Evolutionary conservation across 768 basidiomycete genomes (phyloP).

Genomic region (Pholiota molesta): DNA sequence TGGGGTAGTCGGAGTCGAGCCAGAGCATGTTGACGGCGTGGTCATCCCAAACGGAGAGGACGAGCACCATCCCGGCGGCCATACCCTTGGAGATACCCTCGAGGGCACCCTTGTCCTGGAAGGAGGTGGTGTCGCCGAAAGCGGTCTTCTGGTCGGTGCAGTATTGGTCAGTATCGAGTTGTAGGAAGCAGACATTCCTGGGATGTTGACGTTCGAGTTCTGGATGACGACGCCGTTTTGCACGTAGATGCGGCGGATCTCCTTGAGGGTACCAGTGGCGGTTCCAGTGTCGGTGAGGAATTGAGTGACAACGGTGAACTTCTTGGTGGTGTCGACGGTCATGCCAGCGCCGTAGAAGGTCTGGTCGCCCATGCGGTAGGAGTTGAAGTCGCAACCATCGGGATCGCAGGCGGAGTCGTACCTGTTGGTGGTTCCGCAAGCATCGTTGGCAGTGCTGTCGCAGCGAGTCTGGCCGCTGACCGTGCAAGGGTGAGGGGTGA

Average conservation of each 20-base stretch:
- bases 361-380: conserved; percentile 53
- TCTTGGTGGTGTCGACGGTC: conserved; percentile 52
- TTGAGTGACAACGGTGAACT: conserved; percentile 62
- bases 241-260: conserved; percentile 59
- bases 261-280: conserved; percentile 47
- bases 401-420: conserved; percentile 52
- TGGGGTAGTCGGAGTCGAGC: conserved; percentile 54
- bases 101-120: conserved; percentile 47
- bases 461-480: conserved; percentile 43
- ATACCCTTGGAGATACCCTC: conserved; percentile 37
- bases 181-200: conserved; percentile 38
- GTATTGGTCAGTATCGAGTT: conserved; percentile 53
- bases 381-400: conserved; percentile 67
- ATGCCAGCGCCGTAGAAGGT: conserved; percentile 50
- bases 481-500: conserved; percentile 55
- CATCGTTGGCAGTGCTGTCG: conserved; percentile 30
- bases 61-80: conserved; percentile 48
- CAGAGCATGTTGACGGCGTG: conserved; percentile 57
- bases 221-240: conserved; percentile 54
- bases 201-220: conserved; percentile 50
- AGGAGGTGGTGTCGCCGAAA: conserved; percentile 50
- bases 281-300: conserved; percentile 53
- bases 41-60: conserved; percentile 56
- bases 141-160: conserved; percentile 50
- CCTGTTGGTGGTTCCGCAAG: conserved; percentile 40